Evolutionary conservation across 306 rosid genomes (phyloP), one percentile per base, ranked within the genome.

Genomic region (Crotalaria pallida): DNA sequence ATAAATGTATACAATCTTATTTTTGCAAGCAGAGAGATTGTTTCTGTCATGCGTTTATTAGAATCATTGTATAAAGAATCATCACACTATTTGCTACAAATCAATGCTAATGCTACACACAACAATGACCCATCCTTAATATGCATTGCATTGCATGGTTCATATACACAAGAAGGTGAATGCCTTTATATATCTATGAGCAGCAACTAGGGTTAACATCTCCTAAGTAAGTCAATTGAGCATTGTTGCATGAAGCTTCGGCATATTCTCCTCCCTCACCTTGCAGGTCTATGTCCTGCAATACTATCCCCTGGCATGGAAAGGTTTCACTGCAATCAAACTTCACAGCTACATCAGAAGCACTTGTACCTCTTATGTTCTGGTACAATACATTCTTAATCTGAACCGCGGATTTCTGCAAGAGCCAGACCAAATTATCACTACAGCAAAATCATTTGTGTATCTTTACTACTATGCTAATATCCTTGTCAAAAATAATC

Each of bases 321-420:
- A 69, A 74, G 53, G 61, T 80, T 52, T 78, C 31, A 48, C 96
- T 89, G 82, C 98, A 92, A 61, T 92, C 85, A n/a, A 92, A 84
- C 24, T 47, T 81, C 65, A 89, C 77, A 4, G 91, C 90, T 9
- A 88, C 68, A 6, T 80, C 77, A 7, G 92, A 78, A 72, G 89
- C 86, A 81, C 96, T 92, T 31, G 84, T 84, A 0, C 98, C 96
- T 3, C 15, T 71, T 50, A 92, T 89, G 80, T 89, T 88, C 55
- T 74, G 64, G 87, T 84, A 92, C 76, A 77, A n/a, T 34, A 92
- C 96, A 77, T 93, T 76, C 57, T 65, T 63, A 4, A 90, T 87
- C 71, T 90, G 75, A 10, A 90, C 83, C 1, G 92, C 89, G 0
- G 85, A 84, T 40, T 22, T 26, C 90, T 87, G 80, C 21, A 7